Conservation (phyloP, 768 basidiomycete species). For the Phaffia tasmanica region DNA sequence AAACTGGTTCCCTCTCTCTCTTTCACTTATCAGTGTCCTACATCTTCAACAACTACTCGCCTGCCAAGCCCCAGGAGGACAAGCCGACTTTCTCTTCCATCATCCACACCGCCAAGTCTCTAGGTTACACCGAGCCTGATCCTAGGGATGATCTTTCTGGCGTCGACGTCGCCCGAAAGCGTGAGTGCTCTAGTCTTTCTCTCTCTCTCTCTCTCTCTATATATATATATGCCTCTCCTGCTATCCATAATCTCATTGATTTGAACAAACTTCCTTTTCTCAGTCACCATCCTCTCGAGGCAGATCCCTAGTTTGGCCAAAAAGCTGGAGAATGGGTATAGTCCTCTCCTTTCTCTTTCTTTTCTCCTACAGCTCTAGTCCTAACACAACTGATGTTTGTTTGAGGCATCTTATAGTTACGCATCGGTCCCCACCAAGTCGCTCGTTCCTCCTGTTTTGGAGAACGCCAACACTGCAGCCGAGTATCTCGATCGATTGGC, state of each 20-base stretch:
- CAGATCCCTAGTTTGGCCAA: constrained; percentile 38
- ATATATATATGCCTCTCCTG: too few species aligned
- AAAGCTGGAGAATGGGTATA: constrained; percentile 12
- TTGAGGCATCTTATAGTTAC: constrained; percentile 43
- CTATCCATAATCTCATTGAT: too few species aligned
- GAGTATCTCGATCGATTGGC: constrained; percentile 71
- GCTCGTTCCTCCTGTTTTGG: constrained; percentile 68
- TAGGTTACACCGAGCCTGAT: constrained; percentile 97
- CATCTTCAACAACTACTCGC: constrained; percentile 94
- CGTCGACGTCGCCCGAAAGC: constrained; percentile 90
- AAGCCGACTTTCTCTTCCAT: constrained; percentile 61
- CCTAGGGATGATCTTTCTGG: constrained; percentile 95
- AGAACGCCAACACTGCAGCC: constrained; percentile 57
- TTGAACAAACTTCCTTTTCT: too few species aligned
- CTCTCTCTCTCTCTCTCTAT: too few species aligned
- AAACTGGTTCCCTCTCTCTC: neutral
- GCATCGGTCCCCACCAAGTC: constrained; percentile 68
- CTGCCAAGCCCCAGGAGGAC: constrained; percentile 37
- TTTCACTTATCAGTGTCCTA: constrained; percentile 53
- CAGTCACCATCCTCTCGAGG: constrained; percentile 88
- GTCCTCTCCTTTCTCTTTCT: constrained; percentile 20
- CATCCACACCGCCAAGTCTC: constrained; percentile 73
- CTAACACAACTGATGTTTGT: too few species aligned
- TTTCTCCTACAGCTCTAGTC: neutral
- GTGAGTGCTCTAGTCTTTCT: too few species aligned